Base-by-base conservation (phyloP, 2,329 filamentous ascomycete genomes). In the Ophiocordyceps robertsii region DNA sequence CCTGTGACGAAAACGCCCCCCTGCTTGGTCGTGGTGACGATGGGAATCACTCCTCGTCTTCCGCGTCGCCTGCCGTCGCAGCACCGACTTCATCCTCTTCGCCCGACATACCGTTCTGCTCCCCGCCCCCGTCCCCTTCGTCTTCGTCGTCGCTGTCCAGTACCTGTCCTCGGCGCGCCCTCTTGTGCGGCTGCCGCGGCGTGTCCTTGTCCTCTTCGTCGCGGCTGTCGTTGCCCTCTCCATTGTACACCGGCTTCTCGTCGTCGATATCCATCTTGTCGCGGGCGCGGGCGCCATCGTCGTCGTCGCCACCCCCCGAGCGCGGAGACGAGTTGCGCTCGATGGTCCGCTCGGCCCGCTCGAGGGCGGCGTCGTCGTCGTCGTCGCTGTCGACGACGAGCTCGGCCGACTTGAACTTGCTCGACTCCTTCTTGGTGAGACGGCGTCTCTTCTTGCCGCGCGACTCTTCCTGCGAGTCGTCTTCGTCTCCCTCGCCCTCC, bases 341-440 rank as follows among this genome's bases (percentile, higher is more conserved):
- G 3, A 69, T 52, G 5, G 59, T 61, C 40, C 61, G 57, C 49
- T 71, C 68, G 0, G 66, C 67, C 29, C 62, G 61, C n/a, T 71
- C 68, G 4, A 70, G 60, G 6, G 58, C 60, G 1, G 64, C 59
- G 13, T 62, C 62, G 8, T 64, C 57, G 10, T 60, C 67, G 3
- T 70, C 70, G 49, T 84, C 81, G 46, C 81, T 86, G 48, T 90
- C 84, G 37, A 86, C 82, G 27, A 95, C 79, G 47, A 88, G 77
- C 62, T 94, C 88, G 2, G 75, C 80, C 40, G 83, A 89, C 72
- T 95, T 95, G 70, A 77, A 94, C 63, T 94, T 93, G 59, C 57
- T 50, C 27, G 55, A 53, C 42, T 63, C 61, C 46, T 63, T 66
- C 49, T 76, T 71, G 46, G 64, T 70, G 54, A 73, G 71, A 46